Base-by-base conservation (phyloP, 2,329 filamentous ascomycete species). In the Fusarium sp. region DNA sequence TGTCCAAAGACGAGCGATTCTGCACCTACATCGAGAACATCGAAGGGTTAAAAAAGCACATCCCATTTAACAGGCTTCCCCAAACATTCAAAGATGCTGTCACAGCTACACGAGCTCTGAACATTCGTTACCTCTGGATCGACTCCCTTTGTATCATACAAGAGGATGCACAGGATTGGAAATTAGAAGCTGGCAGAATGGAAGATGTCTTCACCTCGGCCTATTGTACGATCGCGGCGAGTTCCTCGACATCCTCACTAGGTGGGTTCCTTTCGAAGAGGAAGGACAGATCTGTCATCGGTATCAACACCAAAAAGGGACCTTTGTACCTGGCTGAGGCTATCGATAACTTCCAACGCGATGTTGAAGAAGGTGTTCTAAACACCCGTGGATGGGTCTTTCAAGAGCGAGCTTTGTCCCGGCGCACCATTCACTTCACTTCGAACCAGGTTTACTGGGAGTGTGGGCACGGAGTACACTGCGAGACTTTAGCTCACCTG, bases 341-440 rank as follows among this genome's bases (percentile, higher is more conserved):
- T 2, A 60, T 60, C 3, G 57, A 60, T 7, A 32, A 55, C 6
- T 60, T 60, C 6, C 20, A 20, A 20, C 25, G 11, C 4, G 16
- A 60, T 13, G 59, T 62, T 0, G 52, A 62, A 9, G 8, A 25
- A 2, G 32, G 53, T 1, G 11, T 32, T 12, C 6, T 62, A 3
- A 62, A 52, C 34, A 62, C 27, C 16, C 53, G 61, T 1, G 55
- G 56, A 1, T 64, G 61, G 61, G 61, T 60, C 0, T 29, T 64
- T 2, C 61, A 60, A 12, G 61, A 64, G 4, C 22, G 61, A 8
- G 44, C 61, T 1, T 20, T 64, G 4, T 48, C 61, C 3, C 55
- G 56, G 2, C 48, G 61, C 4, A 54, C 55, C 0, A 54, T 64
- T 1, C 49, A 59, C n/a, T 64, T 64, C 24, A 64, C 61, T 0